Percentiles rank a stretch among this genome's conserved stretches.
Evolutionary conservation across 169 alveolate genomes (phyloP).

Genomic region (Eimeria brunetti): DNA sequence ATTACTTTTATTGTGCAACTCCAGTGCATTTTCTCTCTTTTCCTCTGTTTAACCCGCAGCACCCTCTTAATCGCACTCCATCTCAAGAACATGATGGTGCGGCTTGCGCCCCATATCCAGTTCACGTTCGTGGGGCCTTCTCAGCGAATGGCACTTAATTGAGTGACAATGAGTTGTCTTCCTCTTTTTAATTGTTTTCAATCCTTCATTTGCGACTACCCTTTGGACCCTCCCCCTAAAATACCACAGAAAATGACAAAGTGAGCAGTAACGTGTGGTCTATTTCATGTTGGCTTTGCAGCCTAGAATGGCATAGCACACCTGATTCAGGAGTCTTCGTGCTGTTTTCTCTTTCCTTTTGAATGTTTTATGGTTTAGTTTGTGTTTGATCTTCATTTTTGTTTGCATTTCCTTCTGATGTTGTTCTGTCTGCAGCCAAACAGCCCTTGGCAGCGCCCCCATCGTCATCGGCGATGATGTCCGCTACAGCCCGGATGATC

Average conservation of each 20-base stretch:
- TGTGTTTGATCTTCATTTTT: background rate
- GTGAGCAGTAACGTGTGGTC: background rate
- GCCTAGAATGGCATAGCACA: too few relatives aligned
- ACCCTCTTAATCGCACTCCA: background rate
- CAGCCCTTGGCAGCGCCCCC: conserved; percentile 61
- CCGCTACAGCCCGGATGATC: conserved; percentile 49
- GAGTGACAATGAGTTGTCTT: background rate
- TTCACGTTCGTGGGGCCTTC: background rate
- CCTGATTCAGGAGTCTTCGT: background rate
- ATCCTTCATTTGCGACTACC: background rate
- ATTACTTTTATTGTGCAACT: background rate
- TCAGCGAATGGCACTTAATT: background rate
- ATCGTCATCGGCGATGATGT: conserved; percentile 66
- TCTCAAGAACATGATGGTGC: background rate
- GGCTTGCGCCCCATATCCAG: background rate
- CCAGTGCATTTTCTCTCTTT: background rate
- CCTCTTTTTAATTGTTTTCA: background rate
- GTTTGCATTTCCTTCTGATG: background rate
- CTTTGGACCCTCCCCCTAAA: too few relatives aligned
- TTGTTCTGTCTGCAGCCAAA: background rate
- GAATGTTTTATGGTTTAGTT: background rate
- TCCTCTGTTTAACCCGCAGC: background rate
- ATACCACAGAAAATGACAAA: background rate
- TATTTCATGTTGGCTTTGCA: background rate
- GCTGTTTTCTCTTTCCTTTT: background rate